A percentile compares a stretch with the other conserved stretches of the same genome.
Evolutionary conservation across 352 stramenopile genomes (phyloP).

Genomic region (Pythium pyrilobum): DNA sequence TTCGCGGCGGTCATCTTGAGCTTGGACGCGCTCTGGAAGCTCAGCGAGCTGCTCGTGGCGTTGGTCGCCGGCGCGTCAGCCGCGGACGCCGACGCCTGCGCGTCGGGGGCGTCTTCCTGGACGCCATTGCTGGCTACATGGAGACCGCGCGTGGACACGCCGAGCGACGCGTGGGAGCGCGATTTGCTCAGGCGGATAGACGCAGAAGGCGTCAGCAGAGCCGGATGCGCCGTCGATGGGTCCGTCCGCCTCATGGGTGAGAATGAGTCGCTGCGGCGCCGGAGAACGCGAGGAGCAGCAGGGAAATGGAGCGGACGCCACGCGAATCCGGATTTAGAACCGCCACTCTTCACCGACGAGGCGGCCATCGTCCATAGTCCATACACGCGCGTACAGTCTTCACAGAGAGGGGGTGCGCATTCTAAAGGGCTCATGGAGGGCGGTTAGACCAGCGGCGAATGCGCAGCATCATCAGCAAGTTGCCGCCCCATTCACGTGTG

Average conservation of each 20-base stretch:
- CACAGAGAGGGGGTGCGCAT: too few species aligned
- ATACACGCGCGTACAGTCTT: too few species aligned
- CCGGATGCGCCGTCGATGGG: not conserved
- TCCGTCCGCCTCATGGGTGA: conserved; percentile 1
- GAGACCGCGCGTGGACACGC: not conserved
- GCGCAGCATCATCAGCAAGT: too few species aligned
- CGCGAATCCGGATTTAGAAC: too few species aligned
- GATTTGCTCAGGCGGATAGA: conserved; percentile 4
- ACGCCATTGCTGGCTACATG: not conserved
- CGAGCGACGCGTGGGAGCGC: not conserved
- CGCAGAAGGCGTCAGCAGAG: not conserved
- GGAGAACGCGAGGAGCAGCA: not conserved
- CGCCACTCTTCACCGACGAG: too few species aligned
- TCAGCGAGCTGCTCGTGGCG: not conserved
- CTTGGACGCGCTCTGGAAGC: conserved; percentile 12
- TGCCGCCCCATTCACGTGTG: too few species aligned
- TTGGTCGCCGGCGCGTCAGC: not conserved
- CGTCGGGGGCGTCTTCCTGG: not conserved
- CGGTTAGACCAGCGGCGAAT: too few species aligned
- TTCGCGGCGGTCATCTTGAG: conserved; percentile 18
- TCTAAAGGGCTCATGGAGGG: too few species aligned
- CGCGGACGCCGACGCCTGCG: too few species aligned
- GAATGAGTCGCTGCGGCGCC: too few species aligned
- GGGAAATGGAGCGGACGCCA: too few species aligned
- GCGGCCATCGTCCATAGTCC: too few species aligned